Base-by-base conservation (phyloP, 2,329 filamentous ascomycete genomes). In the Colletotrichum truncatum region DNA sequence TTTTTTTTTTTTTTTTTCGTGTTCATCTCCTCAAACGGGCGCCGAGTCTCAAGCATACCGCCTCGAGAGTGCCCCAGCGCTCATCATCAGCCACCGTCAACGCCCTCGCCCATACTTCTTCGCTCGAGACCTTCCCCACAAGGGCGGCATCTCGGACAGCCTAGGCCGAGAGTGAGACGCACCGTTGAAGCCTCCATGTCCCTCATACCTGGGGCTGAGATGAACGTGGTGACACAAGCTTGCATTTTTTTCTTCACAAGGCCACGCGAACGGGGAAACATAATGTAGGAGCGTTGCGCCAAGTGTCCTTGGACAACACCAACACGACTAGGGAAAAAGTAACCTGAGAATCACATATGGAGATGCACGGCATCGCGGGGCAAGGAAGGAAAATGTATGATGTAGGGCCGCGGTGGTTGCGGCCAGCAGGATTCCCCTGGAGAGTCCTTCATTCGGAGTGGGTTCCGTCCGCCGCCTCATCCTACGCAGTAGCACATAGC, bases 151-250 rank as follows among this genome's bases (percentile, higher is more conserved):
- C 48, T 49, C 49, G 43, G 57, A 51, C 57, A 45, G 49, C 49
- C 57, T 26, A 55, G 41, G 25, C 34, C 57, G 34, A 28, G 57
- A 45, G 34, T 51, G 62, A 65, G 62, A 65, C 56, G 62, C 62
- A 45, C 62, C 57, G 58, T 55, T 55, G 56, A 34, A 61, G 62
- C 41, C 62, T 55, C 49, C 18, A 38, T 16, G 38, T 28, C 23
- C 30, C 49, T 48, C 41, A 41, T n/a, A 43, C 43, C 26, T 25
- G 46, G 45, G 61, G 46, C 41, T 30, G 28, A 48, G 23, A 25
- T 38, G 26, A 23, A 18, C 9, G 41, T 26, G 26, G 49, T 43
- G 23, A 30, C 21, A 26, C 23, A 32, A 26, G 16, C 49, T 43
- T 10, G 11, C 34, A 16, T 23, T 49, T 49, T 32, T 36, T 8